Conservation (phyloP, 139 green algal species). For the Coelastrella sp. region DNA sequence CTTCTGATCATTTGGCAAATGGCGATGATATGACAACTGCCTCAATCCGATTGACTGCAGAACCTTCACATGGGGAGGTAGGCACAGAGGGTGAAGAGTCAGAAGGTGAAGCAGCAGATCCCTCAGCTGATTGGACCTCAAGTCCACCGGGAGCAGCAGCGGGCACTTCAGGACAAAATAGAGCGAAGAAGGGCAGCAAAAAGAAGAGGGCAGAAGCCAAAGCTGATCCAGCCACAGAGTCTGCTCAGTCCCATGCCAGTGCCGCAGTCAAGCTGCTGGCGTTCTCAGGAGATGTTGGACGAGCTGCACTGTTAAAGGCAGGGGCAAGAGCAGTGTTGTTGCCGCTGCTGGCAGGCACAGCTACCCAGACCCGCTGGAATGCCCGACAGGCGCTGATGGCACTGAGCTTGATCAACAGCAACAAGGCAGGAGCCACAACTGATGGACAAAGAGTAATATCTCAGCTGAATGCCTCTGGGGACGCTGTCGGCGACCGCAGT, state of each 20-base stretch:
- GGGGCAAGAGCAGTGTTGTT: constrained; percentile 5
- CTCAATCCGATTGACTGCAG: background rate
- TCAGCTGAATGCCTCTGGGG: background rate
- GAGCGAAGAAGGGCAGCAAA: background rate
- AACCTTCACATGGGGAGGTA: constrained; percentile 19
- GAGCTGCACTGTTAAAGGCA: constrained; percentile 7
- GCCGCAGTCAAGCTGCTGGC: constrained; percentile 30
- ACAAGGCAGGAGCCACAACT: background rate
- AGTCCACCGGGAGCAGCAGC: background rate
- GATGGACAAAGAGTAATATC: background rate
- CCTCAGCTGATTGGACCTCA: background rate
- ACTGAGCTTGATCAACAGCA: background rate
- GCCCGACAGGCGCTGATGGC: constrained; percentile 20
- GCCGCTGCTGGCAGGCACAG: background rate
- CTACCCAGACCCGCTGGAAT: constrained; percentile 18
- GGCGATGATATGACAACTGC: no score
- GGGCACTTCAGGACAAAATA: background rate
- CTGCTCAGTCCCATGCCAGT: background rate
- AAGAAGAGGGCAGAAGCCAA: background rate
- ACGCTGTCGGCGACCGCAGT: background rate
- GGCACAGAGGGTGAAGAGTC: background rate
- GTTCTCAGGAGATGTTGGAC: constrained; percentile 10
- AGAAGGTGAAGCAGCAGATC: background rate
- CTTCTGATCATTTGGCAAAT: no score
- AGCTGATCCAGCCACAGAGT: background rate